These are phyloP conservation scores for Phytophthora brassicae DNA, from an alignment of 352 stramenopile species.

Conservation along the genomic window DNA sequence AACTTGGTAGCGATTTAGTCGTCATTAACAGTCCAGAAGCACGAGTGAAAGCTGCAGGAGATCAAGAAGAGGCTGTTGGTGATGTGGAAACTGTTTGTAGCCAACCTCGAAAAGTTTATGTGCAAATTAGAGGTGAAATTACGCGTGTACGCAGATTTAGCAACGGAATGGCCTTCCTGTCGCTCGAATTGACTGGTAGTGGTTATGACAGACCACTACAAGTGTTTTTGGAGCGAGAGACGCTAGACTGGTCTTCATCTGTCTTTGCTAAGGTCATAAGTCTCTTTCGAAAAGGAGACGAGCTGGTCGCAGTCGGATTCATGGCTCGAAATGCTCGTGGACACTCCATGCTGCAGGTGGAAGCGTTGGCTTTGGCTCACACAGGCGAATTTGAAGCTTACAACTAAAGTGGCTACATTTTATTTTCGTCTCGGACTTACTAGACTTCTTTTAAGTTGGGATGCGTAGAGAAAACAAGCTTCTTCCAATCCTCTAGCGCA, in stretches of 20 bases:
- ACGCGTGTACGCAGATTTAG: constrained; percentile 43
- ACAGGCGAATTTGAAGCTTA: constrained; percentile 43
- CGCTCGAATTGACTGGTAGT: constrained; percentile 23
- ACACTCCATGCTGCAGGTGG: constrained; percentile 43
- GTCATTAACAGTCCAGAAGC: constrained; percentile 18
- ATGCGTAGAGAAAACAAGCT: constrained; percentile 46
- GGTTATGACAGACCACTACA: constrained; percentile 32
- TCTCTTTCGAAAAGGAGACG: constrained; percentile 42
- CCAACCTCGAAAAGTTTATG: constrained; percentile 22
- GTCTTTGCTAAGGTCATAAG: constrained; percentile 32
- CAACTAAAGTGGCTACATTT: constrained; percentile 14
- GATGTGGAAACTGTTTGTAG: neutral
- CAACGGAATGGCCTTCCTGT: constrained; percentile 55
- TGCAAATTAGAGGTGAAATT: constrained; percentile 42
- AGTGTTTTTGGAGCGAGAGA: constrained; percentile 43
- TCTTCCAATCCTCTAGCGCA: constrained; percentile 46
- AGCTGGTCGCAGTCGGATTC: constrained; percentile 40
- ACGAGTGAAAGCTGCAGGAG: constrained; percentile 14
- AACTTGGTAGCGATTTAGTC: constrained; percentile 10
- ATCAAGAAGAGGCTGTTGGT: constrained; percentile 20
- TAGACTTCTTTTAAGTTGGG: constrained; percentile 44
- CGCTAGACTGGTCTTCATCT: constrained; percentile 27
- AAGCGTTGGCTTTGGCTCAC: constrained; percentile 37
- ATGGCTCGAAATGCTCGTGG: constrained; percentile 40
- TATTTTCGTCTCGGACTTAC: neutral